Evolutionary conservation across 106 monocot genomes (phyloP).

Genomic region (Xerophyta viscosa): DNA sequence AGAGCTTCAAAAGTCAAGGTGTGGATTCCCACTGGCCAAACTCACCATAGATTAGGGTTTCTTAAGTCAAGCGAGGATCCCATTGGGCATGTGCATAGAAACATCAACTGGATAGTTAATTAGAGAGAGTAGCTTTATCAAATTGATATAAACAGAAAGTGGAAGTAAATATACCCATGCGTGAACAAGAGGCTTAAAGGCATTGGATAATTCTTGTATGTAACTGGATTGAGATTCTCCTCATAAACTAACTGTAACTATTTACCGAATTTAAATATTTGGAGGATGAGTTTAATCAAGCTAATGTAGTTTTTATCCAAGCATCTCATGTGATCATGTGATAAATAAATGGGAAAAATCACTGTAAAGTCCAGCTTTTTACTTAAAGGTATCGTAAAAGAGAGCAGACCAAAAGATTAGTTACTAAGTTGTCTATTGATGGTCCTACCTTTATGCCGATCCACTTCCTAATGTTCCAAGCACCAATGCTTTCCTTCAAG

Average conservation of each 20-base stretch:
- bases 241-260: slow-evolving; percentile 1
- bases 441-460: not conserved
- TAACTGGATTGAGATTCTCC: slow-evolving; percentile 18
- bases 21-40: not conserved
- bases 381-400: slow-evolving; percentile 1
- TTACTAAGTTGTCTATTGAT: not conserved
- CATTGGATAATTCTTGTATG: slow-evolving; percentile 6
- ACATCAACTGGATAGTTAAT: not conserved
- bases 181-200: slow-evolving; percentile 3
- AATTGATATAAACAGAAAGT: not conserved
- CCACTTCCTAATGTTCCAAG: not conserved
- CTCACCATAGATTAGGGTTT: not conserved
- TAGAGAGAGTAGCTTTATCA: not conserved
- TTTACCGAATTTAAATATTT: not conserved
- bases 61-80: slow-evolving; percentile 8
- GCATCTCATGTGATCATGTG: not conserved
- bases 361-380: not conserved
- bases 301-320: not conserved
- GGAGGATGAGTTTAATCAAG: not conserved
- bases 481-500: not conserved
- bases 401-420: not conserved
- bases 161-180: not conserved
- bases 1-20: slow-evolving; percentile 9
- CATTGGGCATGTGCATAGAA: slow-evolving; percentile 5
- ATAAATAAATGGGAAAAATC: not conserved